Evolutionary conservation across 2,329 filamentous ascomycete genomes (phyloP).

Genomic region (Beauveria sp.): DNA sequence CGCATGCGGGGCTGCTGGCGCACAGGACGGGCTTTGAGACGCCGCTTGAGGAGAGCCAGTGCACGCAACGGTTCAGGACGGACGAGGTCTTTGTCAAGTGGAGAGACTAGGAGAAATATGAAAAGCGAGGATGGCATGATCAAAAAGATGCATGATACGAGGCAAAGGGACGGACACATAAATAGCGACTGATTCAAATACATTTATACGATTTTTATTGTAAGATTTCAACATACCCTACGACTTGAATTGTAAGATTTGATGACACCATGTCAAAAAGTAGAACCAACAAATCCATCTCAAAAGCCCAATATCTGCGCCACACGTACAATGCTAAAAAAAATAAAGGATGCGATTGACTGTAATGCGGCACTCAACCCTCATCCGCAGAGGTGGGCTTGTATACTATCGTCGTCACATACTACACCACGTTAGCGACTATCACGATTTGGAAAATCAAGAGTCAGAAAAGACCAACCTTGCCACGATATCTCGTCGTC

Average conservation of each 20-base stretch:
- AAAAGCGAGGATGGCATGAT: neutral
- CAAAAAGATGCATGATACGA: neutral
- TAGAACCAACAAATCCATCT: neutral
- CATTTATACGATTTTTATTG: neutral
- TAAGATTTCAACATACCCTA: neutral
- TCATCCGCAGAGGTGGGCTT: constrained; percentile 68
- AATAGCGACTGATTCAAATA: neutral
- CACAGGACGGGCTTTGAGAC: constrained; percentile 76
- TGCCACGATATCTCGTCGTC: constrained; percentile 94
- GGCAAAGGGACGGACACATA: neutral
- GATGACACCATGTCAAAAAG: neutral
- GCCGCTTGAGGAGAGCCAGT: constrained; percentile 70
- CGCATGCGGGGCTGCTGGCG: constrained; percentile 83
- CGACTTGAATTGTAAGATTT: neutral
- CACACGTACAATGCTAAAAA: constrained; percentile 4
- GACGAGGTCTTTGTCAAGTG: constrained; percentile 75
- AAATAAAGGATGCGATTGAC: neutral
- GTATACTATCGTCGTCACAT: constrained; percentile 96
- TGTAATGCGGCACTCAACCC: constrained; percentile 17
- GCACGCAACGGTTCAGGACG: constrained; percentile 75
- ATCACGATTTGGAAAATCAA: neutral
- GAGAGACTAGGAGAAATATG: constrained; percentile 46
- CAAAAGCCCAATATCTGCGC: constrained; percentile 2
- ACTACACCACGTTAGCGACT: constrained; percentile 43
- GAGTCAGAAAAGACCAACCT: constrained; percentile 45